phyloP scores from a whole-genome alignment of 148 eudicot genomes.

The Arbutus unedo region DNA sequence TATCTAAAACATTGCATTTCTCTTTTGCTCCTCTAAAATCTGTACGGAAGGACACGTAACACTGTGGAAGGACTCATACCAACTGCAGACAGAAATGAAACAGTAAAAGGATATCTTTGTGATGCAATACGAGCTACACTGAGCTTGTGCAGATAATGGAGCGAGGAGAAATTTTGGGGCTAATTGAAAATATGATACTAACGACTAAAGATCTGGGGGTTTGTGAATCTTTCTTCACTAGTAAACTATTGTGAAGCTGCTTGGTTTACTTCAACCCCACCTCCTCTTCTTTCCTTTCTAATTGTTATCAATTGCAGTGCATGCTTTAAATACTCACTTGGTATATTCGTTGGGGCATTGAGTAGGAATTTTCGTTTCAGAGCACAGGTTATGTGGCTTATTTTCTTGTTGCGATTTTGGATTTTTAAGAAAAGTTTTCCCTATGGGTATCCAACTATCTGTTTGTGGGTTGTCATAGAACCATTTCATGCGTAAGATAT shows the following conservation, averaged over 20 bases:
- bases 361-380: background rate
- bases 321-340: background rate
- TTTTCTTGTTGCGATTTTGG: background rate
- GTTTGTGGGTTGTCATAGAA: background rate
- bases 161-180: background rate
- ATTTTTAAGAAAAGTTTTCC: background rate
- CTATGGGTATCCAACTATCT: background rate
- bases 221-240: background rate
- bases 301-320: background rate
- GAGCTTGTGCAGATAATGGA: background rate
- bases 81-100: background rate
- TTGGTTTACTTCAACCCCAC: background rate
- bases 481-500: background rate
- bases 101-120: background rate
- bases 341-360: background rate
- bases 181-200: background rate
- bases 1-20: background rate
- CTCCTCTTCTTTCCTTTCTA: background rate
- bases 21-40: conserved; percentile 1
- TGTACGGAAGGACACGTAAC: background rate
- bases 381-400: no score
- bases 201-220: background rate
- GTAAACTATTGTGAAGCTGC: background rate
- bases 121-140: background rate
- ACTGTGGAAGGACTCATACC: background rate